These are phyloP conservation scores for Citrullus mucosospermus DNA, from an alignment of 306 rosid genomes.

Conservation along the genomic window DNA sequence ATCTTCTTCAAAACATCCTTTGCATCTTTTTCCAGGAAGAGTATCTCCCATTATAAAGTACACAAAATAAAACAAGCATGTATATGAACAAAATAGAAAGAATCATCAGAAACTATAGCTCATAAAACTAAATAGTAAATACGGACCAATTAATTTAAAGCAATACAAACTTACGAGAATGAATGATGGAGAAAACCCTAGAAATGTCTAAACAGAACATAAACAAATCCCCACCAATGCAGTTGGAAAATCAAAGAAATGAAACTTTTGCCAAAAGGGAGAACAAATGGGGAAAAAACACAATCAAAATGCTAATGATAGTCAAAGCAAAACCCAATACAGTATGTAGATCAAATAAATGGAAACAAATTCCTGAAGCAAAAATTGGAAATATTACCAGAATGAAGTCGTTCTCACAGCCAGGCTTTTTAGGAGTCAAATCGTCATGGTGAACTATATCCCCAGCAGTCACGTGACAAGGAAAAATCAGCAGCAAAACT, in stretches of 20 bases:
- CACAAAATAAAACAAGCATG: neutral
- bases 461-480: conserved; percentile 43
- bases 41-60: neutral
- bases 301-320: neutral
- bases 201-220: neutral
- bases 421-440: conserved; percentile 81
- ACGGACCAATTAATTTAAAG: neutral
- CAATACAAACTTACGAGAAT: neutral
- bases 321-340: conserved; percentile 9
- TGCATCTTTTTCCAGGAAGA: neutral
- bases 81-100: neutral
- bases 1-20: neutral
- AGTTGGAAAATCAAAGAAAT: neutral
- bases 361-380: conserved; percentile 10
- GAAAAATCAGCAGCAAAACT: conserved; percentile 21
- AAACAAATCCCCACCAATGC: neutral
- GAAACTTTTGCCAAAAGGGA: neutral
- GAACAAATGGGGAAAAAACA: neutral
- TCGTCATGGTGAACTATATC: conserved; percentile 69
- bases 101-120: neutral
- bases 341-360: conserved; percentile 5
- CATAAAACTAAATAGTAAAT: neutral
- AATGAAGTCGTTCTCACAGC: conserved; percentile 76
- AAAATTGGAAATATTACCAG: conserved; percentile 33
- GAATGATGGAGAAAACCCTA: neutral